A percentile compares a stretch with the other conserved stretches of the same genome.
Evolutionary conservation across 2,329 filamentous ascomycete genomes (phyloP).

Genomic region (Epichloe typhina): DNA sequence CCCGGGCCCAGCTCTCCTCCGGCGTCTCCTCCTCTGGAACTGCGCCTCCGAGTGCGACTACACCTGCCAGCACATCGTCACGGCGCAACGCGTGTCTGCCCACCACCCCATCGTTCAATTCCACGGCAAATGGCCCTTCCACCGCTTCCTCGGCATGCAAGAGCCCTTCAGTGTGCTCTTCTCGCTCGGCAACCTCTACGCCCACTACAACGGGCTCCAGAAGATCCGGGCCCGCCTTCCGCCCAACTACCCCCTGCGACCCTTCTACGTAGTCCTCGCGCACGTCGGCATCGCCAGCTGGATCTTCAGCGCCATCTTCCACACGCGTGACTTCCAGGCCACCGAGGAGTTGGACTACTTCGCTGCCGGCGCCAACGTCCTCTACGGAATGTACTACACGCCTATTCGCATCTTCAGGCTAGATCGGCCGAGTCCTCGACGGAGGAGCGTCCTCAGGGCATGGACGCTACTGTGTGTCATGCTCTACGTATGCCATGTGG

Average conservation of each 20-base stretch:
- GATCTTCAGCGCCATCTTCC: conserved; percentile 83
- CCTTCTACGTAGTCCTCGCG: conserved; percentile 70
- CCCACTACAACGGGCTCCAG: conserved; percentile 65
- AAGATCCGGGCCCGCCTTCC: conserved; percentile 61
- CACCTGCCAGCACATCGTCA: conserved; percentile 89
- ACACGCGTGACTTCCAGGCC: conserved; percentile 69
- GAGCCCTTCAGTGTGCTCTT: conserved; percentile 91
- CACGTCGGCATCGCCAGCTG: conserved; percentile 73
- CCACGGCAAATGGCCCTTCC: conserved; percentile 98
- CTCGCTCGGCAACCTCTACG: conserved; percentile 79
- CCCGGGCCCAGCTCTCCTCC: conserved; percentile 53
- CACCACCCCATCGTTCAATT: conserved; percentile 71
- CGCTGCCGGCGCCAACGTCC: conserved; percentile 73
- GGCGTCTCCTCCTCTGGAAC: conserved; percentile 79
- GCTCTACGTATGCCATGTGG: conserved; percentile 65
- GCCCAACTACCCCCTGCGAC: conserved; percentile 57
- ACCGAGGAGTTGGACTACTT: conserved; percentile 98
- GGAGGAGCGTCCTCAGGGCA: conserved; percentile 42
- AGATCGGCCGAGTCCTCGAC: conserved; percentile 40
- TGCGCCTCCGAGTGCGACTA: conserved; percentile 96
- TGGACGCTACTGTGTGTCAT: conserved; percentile 65
- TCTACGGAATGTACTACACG: conserved; percentile 85
- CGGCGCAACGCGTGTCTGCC: conserved; percentile 51
- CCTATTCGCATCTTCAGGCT: conserved; percentile 72
- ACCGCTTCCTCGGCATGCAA: conserved; percentile 81